Percentiles rank a stretch among this genome's conserved stretches.
These are phyloP conservation scores for Limnanthes douglasii DNA, from an alignment of 345 rosid genomes.

Conservation along the genomic window DNA sequence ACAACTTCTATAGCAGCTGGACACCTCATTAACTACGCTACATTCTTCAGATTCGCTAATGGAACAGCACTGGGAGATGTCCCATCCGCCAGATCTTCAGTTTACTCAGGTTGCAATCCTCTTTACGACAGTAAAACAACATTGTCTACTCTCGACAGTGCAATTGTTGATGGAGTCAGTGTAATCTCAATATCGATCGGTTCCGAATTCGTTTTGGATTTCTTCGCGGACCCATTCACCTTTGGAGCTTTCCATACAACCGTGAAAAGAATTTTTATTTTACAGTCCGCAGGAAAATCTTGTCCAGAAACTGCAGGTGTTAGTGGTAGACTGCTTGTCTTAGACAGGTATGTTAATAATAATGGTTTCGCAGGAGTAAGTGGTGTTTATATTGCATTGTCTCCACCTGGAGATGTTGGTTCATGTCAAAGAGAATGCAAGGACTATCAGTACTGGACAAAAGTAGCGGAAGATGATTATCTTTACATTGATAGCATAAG, in stretches of 20 bases:
- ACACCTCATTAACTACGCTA: slow-evolving; percentile 25
- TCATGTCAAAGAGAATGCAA: no score
- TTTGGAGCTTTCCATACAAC: slow-evolving; percentile 73
- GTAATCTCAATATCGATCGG: slow-evolving; percentile 69
- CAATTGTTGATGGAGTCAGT: slow-evolving; percentile 66
- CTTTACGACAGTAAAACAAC: slow-evolving; percentile 78
- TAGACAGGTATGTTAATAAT: no score
- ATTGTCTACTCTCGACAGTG: slow-evolving; percentile 70
- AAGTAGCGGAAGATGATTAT: no score
- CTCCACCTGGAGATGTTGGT: no score
- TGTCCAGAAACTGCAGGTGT: no score
- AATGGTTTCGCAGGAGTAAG: no score
- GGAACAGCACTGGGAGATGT: slow-evolving; percentile 78
- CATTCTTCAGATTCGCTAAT: slow-evolving; percentile 48
- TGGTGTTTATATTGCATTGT: no score
- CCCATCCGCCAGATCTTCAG: slow-evolving; percentile 59
- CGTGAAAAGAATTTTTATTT: slow-evolving; percentile 63
- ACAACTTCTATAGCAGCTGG: slow-evolving; percentile 79
- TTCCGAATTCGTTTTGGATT: slow-evolving; percentile 21
- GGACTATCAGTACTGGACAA: no score
- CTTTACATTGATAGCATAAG: no score
- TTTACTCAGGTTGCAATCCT: slow-evolving; percentile 60
- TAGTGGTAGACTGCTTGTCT: no score
- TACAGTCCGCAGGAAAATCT: slow-evolving; percentile 79
- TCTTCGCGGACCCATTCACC: slow-evolving; percentile 33